Percentiles rank a stretch among this genome's conserved stretches.
Conservation (phyloP, 2,329 filamentous ascomycete species). For the Exutisphaerella laricina region DNA sequence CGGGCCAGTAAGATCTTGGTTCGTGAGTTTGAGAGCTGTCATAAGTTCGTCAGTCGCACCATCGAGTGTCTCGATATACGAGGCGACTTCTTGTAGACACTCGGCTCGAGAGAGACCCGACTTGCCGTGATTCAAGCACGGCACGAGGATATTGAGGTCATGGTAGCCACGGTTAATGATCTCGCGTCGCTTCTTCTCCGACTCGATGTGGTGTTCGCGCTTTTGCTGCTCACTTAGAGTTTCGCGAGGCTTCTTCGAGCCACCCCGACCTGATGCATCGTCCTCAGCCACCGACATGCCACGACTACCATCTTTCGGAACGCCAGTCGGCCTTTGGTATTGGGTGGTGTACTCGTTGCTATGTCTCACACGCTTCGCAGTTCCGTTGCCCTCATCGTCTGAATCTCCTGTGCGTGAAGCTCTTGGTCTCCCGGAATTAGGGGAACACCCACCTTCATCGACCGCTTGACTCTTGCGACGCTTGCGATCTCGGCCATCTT, state of each 20-base stretch:
- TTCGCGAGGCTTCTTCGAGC: conserved; percentile 30
- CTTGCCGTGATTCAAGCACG: conserved; percentile 60
- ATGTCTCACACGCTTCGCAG: conserved; percentile 3
- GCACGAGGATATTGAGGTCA: conserved; percentile 70
- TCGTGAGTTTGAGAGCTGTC: conserved; percentile 1
- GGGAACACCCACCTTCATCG: neutral
- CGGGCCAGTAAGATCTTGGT: conserved; percentile 1
- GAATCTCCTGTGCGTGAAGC: neutral
- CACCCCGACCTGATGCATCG: neutral
- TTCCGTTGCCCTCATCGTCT: neutral
- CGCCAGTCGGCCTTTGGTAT: neutral
- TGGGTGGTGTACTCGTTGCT: neutral
- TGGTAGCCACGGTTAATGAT: conserved; percentile 79
- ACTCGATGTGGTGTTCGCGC: conserved; percentile 77
- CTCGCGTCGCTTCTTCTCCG: conserved; percentile 79
- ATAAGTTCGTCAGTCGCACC: conserved; percentile 52
- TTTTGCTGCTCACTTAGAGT: conserved; percentile 74
- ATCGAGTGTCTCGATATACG: conserved; percentile 70
- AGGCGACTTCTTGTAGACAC: conserved; percentile 67
- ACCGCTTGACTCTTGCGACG: conserved; percentile 9
- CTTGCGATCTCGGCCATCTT: conserved; percentile 4
- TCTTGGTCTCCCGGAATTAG: conserved; percentile 4
- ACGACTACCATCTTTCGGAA: neutral
- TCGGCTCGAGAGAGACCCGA: conserved; percentile 73
- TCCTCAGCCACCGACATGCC: conserved; percentile 1